Percentiles rank a stretch among this genome's conserved stretches.
Conservation (phyloP, 805 yeast species). For the Wickerhamomyces ciferrii region DNA sequence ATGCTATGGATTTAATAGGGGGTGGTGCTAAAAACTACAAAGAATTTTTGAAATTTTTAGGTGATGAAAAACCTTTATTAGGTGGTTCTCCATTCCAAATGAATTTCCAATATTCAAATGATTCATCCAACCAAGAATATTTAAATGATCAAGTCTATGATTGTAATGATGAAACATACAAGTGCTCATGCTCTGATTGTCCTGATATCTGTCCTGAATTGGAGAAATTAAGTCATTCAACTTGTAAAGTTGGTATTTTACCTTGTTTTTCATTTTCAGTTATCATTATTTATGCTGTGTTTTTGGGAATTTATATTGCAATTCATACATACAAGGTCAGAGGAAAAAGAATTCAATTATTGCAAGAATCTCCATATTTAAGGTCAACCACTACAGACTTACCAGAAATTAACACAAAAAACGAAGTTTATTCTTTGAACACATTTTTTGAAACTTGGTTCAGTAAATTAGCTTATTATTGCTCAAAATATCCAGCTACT, state of each 20-base stretch:
- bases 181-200: slow-evolving; percentile 92
- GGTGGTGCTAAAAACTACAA: slow-evolving; percentile 86
- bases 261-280: slow-evolving; percentile 74
- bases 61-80: slow-evolving; percentile 88
- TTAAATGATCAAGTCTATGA: slow-evolving; percentile 14
- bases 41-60: slow-evolving; percentile 79
- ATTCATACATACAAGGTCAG: slow-evolving; percentile 18
- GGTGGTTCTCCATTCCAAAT: slow-evolving; percentile 98
- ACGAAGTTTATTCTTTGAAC: slow-evolving; percentile 42
- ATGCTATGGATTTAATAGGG: slow-evolving; percentile 94
- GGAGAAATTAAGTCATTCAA: slow-evolving; percentile 34
- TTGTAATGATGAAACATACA: slow-evolving; percentile 62
- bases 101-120: slow-evolving; percentile 52
- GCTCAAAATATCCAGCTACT: slow-evolving; percentile 55
- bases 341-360: slow-evolving; percentile 25
- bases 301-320: slow-evolving; percentile 20
- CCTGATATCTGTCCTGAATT: slow-evolving; percentile 71
- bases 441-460: slow-evolving; percentile 42
- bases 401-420: slow-evolving; percentile 10
- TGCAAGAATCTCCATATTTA: slow-evolving; percentile 37
- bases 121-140: slow-evolving; percentile 12
- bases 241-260: slow-evolving; percentile 53
- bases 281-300: slow-evolving; percentile 39
- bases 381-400: slow-evolving; percentile 18
- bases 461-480: slow-evolving; percentile 45